Percentiles rank a stretch among this genome's conserved stretches.
These are phyloP conservation scores for Osmanthus fragrans DNA, from an alignment of 257 asterid genomes.

Conservation along the genomic window DNA sequence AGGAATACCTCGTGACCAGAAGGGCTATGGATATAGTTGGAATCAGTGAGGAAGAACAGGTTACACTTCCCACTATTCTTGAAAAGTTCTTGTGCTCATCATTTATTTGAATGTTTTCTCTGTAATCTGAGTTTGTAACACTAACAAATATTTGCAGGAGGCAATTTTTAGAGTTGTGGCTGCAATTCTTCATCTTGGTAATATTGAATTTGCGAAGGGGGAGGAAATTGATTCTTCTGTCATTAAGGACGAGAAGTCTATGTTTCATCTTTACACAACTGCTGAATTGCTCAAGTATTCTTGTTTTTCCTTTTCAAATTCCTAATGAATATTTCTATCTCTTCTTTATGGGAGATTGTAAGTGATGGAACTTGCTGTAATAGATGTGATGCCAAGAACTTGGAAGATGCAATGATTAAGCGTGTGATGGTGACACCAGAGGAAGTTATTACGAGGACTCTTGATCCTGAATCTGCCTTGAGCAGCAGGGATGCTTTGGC, in stretches of 20 bases:
- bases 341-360: constrained; percentile 6
- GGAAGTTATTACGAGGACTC: constrained; percentile 89
- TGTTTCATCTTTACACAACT: constrained; percentile 81
- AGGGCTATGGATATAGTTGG: constrained; percentile 99
- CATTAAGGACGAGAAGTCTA: constrained; percentile 85
- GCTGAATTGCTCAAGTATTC: constrained; percentile 90
- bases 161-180: constrained; percentile 96
- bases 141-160: constrained; percentile 53
- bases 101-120: constrained; percentile 18
- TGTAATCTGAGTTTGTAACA: constrained; percentile 18
- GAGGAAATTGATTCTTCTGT: constrained; percentile 93
- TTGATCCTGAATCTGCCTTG: constrained; percentile 93
- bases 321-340: constrained; percentile 14
- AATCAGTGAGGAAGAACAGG: constrained; percentile 97
- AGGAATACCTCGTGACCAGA: constrained; percentile 91
- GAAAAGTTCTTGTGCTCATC: constrained; percentile 14
- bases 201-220: constrained; percentile 91
- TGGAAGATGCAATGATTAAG: constrained; percentile 91
- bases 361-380: constrained; percentile 32
- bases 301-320: constrained; percentile 6
- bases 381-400: constrained; percentile 92
- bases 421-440: constrained; percentile 99
- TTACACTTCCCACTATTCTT: constrained; percentile 33
- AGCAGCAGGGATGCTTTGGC: constrained; percentile 97
- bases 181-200: constrained; percentile 94